A percentile compares a stretch with the other conserved stretches of the same genome.
Evolutionary conservation across 1,284 basidiomycete genomes (phyloP).

Genomic region (Boletus mariae): DNA sequence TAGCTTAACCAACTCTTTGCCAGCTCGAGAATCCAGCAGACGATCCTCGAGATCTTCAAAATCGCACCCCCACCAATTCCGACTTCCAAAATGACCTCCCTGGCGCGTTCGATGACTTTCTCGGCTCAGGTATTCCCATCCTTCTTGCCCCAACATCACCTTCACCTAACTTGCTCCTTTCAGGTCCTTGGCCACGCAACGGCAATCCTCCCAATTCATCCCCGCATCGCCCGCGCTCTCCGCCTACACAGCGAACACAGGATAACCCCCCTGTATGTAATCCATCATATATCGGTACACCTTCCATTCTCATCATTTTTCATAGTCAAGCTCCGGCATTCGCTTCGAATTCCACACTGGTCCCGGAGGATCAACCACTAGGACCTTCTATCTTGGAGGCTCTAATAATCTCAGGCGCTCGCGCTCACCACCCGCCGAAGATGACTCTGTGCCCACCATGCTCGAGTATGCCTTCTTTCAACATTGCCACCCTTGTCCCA

Average conservation of each 20-base stretch:
- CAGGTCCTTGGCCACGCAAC: conserved; percentile 11
- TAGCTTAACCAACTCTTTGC: background rate
- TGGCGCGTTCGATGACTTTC: conserved; percentile 41
- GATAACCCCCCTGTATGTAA: conserved; percentile 26
- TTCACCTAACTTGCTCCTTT: conserved; percentile 32
- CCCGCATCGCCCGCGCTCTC: conserved; percentile 15
- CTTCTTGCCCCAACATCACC: background rate
- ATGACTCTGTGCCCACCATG: conserved; percentile 39
- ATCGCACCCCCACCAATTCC: conserved; percentile 24
- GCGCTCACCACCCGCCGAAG: conserved; percentile 3
- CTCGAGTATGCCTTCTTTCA: conserved; percentile 40
- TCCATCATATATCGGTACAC: background rate
- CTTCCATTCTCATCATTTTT: conserved; percentile 3
- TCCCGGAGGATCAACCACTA: conserved; percentile 33
- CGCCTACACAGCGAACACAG: conserved; percentile 12
- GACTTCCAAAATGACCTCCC: conserved; percentile 36
- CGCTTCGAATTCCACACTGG: conserved; percentile 40
- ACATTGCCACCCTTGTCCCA: background rate
- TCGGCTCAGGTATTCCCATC: conserved; percentile 23
- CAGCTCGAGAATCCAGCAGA: conserved; percentile 71
- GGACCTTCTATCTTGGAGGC: conserved; percentile 46
- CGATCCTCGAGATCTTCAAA: conserved; percentile 65
- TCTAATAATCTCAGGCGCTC: conserved; percentile 31
- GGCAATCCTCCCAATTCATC: background rate
- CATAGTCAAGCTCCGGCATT: conserved; percentile 24